These are phyloP conservation scores for Yamadazyma insecticola DNA, from an alignment of 805 yeast species.

Conservation along the genomic window DNA sequence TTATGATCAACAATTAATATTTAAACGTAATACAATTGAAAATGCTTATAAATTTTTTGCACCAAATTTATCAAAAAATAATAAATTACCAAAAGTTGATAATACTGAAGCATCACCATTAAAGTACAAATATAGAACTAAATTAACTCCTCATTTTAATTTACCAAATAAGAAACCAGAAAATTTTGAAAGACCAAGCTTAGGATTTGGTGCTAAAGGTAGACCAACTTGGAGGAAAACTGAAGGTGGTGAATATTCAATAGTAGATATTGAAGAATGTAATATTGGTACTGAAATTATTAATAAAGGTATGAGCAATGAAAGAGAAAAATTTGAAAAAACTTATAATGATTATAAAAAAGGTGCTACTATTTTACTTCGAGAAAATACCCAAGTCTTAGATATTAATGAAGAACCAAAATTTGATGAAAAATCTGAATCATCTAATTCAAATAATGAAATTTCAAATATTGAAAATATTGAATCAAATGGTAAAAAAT, in stretches of 20 bases:
- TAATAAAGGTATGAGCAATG: slow-evolving; percentile 67
- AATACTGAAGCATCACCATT: slow-evolving; percentile 74
- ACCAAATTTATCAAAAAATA: slow-evolving; percentile 40
- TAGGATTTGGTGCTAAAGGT: slow-evolving; percentile 90
- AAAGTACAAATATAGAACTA: slow-evolving; percentile 77
- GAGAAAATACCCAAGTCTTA: slow-evolving; percentile 64
- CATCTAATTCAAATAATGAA: slow-evolving; percentile 17
- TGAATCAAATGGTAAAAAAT: slow-evolving; percentile 24
- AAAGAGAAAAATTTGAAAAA: slow-evolving; percentile 52
- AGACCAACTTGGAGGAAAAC: slow-evolving; percentile 61
- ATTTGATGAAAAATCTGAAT: slow-evolving; percentile 21
- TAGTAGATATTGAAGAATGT: slow-evolving; percentile 92
- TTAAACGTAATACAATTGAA: slow-evolving; percentile 68
- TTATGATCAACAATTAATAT: slow-evolving; percentile 66
- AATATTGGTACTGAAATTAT: slow-evolving; percentile 79
- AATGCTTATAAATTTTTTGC: slow-evolving; percentile 83
- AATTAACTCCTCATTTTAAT: slow-evolving; percentile 93
- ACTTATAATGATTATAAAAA: slow-evolving; percentile 50
- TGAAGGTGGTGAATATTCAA: slow-evolving; percentile 56
- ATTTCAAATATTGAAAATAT: slow-evolving; percentile 23
- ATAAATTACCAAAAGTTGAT: slow-evolving; percentile 55
- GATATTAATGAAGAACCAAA: slow-evolving; percentile 29
- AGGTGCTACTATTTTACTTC: slow-evolving; percentile 81
- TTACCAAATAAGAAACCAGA: slow-evolving; percentile 50
- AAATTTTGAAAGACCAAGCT: slow-evolving; percentile 47